Evolutionary conservation across 1,139 yeast species (phyloP).

Genomic region (Taphrina wiesneri): DNA sequence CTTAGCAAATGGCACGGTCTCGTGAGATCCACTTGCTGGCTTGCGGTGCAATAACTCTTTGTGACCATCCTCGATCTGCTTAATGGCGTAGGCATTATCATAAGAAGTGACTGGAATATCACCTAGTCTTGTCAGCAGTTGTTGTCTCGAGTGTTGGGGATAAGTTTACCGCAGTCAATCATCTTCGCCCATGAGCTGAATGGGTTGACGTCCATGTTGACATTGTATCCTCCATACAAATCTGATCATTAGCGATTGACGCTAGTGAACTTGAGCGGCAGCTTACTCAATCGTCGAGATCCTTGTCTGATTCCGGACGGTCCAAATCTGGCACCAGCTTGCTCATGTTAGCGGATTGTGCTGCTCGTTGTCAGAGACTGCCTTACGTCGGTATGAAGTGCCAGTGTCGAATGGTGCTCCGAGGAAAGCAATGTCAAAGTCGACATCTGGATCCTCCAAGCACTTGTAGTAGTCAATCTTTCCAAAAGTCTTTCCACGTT

Average conservation of each 20-base stretch:
- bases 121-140: constrained; percentile 42
- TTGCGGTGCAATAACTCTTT: constrained; percentile 54
- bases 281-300: constrained; percentile 63
- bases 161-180: constrained; percentile 59
- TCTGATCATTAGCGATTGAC: constrained; percentile 38
- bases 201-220: constrained; percentile 64
- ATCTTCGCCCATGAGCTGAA: constrained; percentile 67
- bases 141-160: background rate
- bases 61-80: constrained; percentile 68
- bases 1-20: constrained; percentile 14
- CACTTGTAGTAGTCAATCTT: constrained; percentile 64
- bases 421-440: constrained; percentile 65
- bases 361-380: background rate
- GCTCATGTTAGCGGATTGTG: background rate
- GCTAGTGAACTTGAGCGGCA: background rate
- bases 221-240: constrained; percentile 65
- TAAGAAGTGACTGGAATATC: constrained; percentile 75
- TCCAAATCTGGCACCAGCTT: constrained; percentile 69
- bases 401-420: constrained; percentile 83
- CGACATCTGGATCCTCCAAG: constrained; percentile 52
- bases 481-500: constrained; percentile 57
- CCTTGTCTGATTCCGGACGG: constrained; percentile 74
- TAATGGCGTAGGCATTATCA: constrained; percentile 68
- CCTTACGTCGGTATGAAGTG: constrained; percentile 57
- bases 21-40: constrained; percentile 14